These are phyloP conservation scores for Tylopilus plumbeoviolaceoides DNA, from an alignment of 768 basidiomycete genomes.

Conservation along the genomic window DNA sequence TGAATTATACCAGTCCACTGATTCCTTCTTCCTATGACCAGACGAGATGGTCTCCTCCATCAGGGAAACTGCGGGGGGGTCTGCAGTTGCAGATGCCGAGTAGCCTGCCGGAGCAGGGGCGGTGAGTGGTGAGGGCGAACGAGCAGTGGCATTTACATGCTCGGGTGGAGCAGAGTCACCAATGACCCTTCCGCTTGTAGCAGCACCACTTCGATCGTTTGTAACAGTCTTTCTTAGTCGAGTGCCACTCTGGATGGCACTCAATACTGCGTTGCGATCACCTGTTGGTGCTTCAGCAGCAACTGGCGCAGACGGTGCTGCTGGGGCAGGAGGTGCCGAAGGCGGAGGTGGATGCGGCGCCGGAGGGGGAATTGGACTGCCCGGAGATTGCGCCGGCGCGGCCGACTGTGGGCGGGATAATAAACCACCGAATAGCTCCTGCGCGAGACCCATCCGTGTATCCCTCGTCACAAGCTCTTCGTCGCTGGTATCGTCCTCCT, in stretches of 20 bases:
- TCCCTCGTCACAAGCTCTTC: slow-evolving; percentile 71
- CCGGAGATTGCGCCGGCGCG: slow-evolving; percentile 29
- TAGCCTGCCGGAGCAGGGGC: not conserved
- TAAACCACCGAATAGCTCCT: slow-evolving; percentile 71
- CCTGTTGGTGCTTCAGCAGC: slow-evolving; percentile 40
- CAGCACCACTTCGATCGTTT: slow-evolving; percentile 73
- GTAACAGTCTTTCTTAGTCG: slow-evolving; percentile 74
- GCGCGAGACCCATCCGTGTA: slow-evolving; percentile 68
- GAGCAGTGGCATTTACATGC: slow-evolving; percentile 55
- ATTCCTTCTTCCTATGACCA: slow-evolving; percentile 57
- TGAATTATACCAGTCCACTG: slow-evolving; percentile 89
- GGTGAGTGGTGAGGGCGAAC: slow-evolving; percentile 31
- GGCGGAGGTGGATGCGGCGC: slow-evolving; percentile 38
- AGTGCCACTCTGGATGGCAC: slow-evolving; percentile 74
- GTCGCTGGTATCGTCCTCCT: slow-evolving; percentile 68
- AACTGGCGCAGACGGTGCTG: slow-evolving; percentile 23
- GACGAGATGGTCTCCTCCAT: slow-evolving; percentile 17
- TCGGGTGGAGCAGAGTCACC: slow-evolving; percentile 68
- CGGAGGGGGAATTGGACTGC: slow-evolving; percentile 28
- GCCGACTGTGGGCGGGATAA: slow-evolving; percentile 59
- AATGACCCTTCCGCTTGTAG: slow-evolving; percentile 71
- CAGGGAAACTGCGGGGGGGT: slow-evolving; percentile 12
- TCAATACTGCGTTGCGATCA: slow-evolving; percentile 63
- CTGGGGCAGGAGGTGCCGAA: slow-evolving; percentile 26
- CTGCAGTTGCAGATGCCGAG: not conserved